A percentile compares a stretch with the other conserved stretches of the same genome.
Evolutionary conservation across 768 basidiomycete genomes (phyloP).

Genomic region (Termitomyces sp.): DNA sequence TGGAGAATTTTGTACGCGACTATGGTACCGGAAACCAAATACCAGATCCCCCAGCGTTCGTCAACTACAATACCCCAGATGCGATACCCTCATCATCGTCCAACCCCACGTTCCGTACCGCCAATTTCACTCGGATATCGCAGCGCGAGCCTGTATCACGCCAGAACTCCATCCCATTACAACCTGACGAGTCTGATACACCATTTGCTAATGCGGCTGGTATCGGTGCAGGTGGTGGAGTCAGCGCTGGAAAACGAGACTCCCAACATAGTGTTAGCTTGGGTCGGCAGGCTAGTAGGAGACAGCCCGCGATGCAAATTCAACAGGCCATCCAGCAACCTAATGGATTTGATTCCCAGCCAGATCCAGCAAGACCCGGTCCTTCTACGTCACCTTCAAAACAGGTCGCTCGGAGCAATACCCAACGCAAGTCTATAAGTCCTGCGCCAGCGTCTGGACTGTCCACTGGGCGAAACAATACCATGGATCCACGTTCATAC

Average conservation of each 20-base stretch:
- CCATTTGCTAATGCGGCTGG: constrained; percentile 53
- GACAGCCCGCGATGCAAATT: constrained; percentile 8
- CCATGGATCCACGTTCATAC: constrained; percentile 14
- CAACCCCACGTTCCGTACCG: constrained; percentile 49
- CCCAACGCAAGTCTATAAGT: constrained; percentile 17
- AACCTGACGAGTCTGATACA: constrained; percentile 34
- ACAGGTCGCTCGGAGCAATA: constrained; percentile 9
- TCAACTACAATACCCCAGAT: constrained; percentile 71
- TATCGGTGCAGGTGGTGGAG: constrained; percentile 59
- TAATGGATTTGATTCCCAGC: constrained; percentile 19
- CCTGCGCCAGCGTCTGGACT: constrained; percentile 17
- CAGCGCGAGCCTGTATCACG: constrained; percentile 31
- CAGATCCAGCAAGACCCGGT: neutral
- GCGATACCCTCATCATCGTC: constrained; percentile 55
- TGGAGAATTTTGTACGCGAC: constrained; percentile 82
- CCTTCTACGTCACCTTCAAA: constrained; percentile 14
- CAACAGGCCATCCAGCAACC: constrained; percentile 18
- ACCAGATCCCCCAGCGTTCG: constrained; percentile 81
- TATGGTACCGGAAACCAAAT: constrained; percentile 88
- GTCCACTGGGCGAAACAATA: constrained; percentile 13
- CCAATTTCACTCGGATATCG: constrained; percentile 45
- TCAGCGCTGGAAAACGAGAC: constrained; percentile 28
- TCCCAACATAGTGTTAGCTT: constrained; percentile 22
- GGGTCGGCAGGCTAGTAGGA: constrained; percentile 26
- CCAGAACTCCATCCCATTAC: constrained; percentile 21